Evolutionary conservation across 2,329 filamentous ascomycete genomes (phyloP).

Genomic region (Penicillium oxalicum): DNA sequence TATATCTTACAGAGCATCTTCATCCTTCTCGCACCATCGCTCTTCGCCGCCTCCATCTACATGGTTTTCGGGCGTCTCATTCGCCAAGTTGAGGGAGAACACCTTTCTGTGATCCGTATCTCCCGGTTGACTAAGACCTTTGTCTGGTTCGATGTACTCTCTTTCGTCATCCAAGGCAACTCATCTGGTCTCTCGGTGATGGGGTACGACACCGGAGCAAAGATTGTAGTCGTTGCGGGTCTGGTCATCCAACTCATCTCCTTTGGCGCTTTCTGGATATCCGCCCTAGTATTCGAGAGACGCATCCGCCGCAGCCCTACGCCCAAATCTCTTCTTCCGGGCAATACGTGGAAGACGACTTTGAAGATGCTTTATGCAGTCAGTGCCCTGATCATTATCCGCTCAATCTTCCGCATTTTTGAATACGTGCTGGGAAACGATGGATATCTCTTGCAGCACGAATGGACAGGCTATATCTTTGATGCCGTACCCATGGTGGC

Average conservation of each 20-base stretch:
- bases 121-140: constrained; percentile 45
- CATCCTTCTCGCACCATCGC: constrained; percentile 45
- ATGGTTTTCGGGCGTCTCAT: constrained; percentile 46
- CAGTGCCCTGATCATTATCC: constrained; percentile 35
- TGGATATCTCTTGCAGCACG: constrained; percentile 39
- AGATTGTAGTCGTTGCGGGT: background rate
- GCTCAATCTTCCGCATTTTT: constrained; percentile 45
- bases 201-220: constrained; percentile 15
- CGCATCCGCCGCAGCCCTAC: background rate
- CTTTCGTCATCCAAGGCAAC: constrained; percentile 42
- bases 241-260: background rate
- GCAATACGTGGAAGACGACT: constrained; percentile 9
- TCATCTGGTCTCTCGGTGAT: constrained; percentile 7
- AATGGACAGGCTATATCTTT: constrained; percentile 43
- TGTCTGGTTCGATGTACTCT: constrained; percentile 45
- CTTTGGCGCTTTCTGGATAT: background rate
- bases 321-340: background rate
- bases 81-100: constrained; percentile 36
- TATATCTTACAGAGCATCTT: constrained; percentile 43
- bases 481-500: constrained; percentile 38
- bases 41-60: constrained; percentile 48
- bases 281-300: background rate
- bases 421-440: constrained; percentile 43
- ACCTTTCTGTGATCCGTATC: constrained; percentile 39
- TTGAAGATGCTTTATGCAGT: constrained; percentile 19